phyloP scores from a whole-genome alignment of 192 early-diverging fungal genomes.

The Backusella circina region DNA sequence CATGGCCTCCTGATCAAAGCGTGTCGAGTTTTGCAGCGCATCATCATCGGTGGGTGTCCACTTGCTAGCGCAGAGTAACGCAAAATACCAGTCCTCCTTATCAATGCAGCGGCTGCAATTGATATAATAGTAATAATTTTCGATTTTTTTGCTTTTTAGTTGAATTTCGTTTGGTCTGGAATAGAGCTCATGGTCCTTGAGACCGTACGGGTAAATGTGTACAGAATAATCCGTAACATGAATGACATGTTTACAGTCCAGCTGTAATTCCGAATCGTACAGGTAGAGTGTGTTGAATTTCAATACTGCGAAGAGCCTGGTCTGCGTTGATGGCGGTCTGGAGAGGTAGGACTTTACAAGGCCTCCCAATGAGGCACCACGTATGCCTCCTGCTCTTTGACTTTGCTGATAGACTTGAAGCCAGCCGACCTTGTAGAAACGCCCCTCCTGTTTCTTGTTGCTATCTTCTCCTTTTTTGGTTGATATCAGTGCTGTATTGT shows the following conservation, averaged over 20 bases:
- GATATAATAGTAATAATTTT: constrained; percentile 57
- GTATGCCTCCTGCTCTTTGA: not conserved
- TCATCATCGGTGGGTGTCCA: not conserved
- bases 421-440: constrained; percentile 31
- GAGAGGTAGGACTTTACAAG: constrained; percentile 28
- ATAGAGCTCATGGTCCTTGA: constrained; percentile 69
- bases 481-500: not conserved
- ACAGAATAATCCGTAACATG: constrained; percentile 69
- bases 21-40: constrained; percentile 22
- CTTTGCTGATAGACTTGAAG: constrained; percentile 22
- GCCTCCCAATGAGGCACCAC: not conserved
- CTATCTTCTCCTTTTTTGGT: not conserved
- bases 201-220: constrained; percentile 72
- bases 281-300: constrained; percentile 77
- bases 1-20: constrained; percentile 40
- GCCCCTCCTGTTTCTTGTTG: not conserved
- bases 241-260: constrained; percentile 52
- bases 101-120: constrained; percentile 62
- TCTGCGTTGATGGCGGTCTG: constrained; percentile 31
- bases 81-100: constrained; percentile 92
- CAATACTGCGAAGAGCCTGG: constrained; percentile 60
- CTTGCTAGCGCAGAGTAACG: constrained; percentile 60
- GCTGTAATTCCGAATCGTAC: constrained; percentile 65
- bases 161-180: constrained; percentile 58
- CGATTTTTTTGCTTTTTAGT: constrained; percentile 52